Percentiles rank a stretch among this genome's conserved stretches.
phyloP scores from a whole-genome alignment of 179 eudicot species.

The Gypsophila paniculata region DNA sequence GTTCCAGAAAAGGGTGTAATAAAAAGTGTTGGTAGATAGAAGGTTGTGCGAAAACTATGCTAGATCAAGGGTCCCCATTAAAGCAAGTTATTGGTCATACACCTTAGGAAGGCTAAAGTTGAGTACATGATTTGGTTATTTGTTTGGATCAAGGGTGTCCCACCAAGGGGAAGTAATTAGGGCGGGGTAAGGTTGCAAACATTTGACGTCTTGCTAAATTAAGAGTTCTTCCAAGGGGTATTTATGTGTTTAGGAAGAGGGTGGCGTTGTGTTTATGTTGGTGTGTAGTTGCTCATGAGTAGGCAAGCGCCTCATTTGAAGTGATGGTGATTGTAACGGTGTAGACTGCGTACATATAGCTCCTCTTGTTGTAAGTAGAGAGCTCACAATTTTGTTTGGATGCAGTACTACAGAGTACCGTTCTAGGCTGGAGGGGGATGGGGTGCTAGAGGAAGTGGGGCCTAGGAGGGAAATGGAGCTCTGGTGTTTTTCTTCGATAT shows the following conservation, averaged over 20 bases:
- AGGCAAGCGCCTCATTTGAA: no score
- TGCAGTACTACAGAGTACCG: no score
- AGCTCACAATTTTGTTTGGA: not conserved
- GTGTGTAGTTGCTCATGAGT: no score
- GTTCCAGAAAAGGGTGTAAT: not conserved
- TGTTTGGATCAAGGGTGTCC: not conserved
- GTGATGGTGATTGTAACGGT: no score
- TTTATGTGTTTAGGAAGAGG: not conserved
- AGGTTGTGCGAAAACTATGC: not conserved
- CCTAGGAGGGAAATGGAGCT: no score
- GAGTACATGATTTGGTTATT: not conserved
- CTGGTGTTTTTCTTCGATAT: no score
- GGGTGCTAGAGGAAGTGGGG: no score
- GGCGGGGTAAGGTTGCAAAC: constrained; percentile 1
- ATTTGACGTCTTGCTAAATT: not conserved
- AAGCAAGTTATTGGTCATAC: not conserved
- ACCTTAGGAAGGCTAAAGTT: not conserved
- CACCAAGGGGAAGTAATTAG: not conserved
- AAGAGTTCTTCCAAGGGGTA: no score
- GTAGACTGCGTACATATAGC: no score
- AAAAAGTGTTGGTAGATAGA: not conserved
- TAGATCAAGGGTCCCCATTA: constrained; percentile 5
- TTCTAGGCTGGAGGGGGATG: no score
- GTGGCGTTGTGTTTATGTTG: not conserved
- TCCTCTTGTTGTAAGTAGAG: no score